Base-by-base conservation (phyloP, 129 eudicot genomes). In the Gnaphalium uliginosum region DNA sequence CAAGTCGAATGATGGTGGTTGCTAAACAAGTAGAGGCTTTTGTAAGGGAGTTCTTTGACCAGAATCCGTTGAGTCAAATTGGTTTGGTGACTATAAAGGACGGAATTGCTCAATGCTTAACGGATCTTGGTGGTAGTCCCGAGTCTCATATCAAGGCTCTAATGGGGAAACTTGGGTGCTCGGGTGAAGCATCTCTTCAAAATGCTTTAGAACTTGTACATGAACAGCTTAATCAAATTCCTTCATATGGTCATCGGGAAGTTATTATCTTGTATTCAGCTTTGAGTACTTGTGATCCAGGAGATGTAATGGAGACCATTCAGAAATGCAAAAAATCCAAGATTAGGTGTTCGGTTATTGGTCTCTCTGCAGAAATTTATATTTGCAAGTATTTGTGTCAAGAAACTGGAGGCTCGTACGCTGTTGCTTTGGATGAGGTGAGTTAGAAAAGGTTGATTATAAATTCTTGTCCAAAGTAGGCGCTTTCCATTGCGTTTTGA, bases 71-170 rank as follows among this genome's bases (percentile, higher is more conserved):
- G 23, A 90, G 97, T 86, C 99, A 94, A 78, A 77, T 94, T 35
- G 99, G 99, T 22, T 74, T 94, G 11, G 86, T 91, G n/a, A 66
- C 77, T 61, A 84, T 94, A 41, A 94, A 91, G 82, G 96, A 94
- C 30, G 99, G 99, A 29, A 84, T 94, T 68, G 97, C 99, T 58
- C 83, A 88, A 58, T 88, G 93, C 78, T 82, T 94, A 72, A 94
- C 97, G 0, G 94, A 91, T 70, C 93, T 94, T 21, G 99, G 97
- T 81, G 99, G 99, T 59, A 94, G 99, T 72, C 99, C 99, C 2
- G 99, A 94, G 82, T 85, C 99, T 41, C 99, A 94, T 84, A 86
- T 94, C 68, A 90, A 91, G 74, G 94, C 92, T 27, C 73, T 94
- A 81, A 81, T 87, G 93, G 92, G 88, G 29, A 94, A 94, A 83